Evolutionary conservation across 2,329 filamentous ascomycete species (phyloP).

Genomic region (Rutstroemia sydowiana): DNA sequence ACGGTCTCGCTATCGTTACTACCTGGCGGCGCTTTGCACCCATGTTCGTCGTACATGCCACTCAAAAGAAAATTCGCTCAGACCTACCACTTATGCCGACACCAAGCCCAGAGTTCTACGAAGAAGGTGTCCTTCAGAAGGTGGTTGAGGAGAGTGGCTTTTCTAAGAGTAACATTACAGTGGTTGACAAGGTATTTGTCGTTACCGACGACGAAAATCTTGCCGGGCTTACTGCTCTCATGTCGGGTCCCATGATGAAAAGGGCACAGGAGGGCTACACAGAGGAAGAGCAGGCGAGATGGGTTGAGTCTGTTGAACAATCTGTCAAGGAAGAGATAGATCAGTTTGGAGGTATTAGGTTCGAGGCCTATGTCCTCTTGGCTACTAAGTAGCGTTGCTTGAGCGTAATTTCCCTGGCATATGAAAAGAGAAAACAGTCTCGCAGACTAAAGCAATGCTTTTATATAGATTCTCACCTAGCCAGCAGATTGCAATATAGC

Average conservation of each 20-base stretch:
- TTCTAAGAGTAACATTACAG: conserved; percentile 13
- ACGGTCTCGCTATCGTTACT: not conserved
- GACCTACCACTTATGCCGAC: not conserved
- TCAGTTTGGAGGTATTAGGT: not conserved
- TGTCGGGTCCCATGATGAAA: conserved; percentile 27
- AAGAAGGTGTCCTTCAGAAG: not conserved
- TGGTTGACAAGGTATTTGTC: conserved; percentile 21
- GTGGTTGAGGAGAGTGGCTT: not conserved
- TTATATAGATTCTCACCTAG: no score
- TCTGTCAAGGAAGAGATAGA: not conserved
- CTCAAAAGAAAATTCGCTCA: not conserved
- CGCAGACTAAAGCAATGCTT: no score
- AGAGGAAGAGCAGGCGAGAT: not conserved
- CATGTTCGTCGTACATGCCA: not conserved
- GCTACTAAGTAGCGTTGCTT: not conserved
- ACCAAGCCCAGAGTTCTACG: not conserved
- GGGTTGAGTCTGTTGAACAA: not conserved
- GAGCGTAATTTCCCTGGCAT: not conserved
- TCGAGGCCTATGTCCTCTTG: not conserved
- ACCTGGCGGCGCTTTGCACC: not conserved
- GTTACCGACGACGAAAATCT: conserved; percentile 24
- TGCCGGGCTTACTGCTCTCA: conserved; percentile 25
- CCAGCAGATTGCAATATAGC: no score
- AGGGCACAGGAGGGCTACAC: conserved; percentile 23
- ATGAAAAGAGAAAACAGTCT: not conserved